Evolutionary conservation across 2,329 filamentous ascomycete genomes (phyloP).

Genomic region (Fusarium zealandicum): DNA sequence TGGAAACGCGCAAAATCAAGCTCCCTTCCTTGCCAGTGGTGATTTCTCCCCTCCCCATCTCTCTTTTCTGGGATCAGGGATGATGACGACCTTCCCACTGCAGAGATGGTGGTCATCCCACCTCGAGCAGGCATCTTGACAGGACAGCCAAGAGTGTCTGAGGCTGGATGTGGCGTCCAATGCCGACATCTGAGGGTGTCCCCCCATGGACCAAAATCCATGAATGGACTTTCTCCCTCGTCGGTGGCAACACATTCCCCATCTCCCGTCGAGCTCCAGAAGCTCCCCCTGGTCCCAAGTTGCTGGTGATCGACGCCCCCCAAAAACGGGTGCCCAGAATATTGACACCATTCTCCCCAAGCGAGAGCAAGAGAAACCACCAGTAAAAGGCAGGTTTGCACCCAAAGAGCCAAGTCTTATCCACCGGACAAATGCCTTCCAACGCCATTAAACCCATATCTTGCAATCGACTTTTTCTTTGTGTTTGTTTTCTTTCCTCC

Average conservation of each 20-base stretch:
- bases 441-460: conserved; percentile 30
- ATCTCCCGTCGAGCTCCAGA: conserved; percentile 4
- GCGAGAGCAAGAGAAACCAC: conserved; percentile 7
- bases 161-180: conserved; percentile 33
- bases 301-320: conserved; percentile 5
- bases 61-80: neutral
- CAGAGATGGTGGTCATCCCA: conserved; percentile 23
- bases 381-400: conserved; percentile 37
- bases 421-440: conserved; percentile 22
- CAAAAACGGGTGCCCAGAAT: conserved; percentile 22
- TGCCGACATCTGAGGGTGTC: conserved; percentile 19
- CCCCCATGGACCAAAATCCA: neutral
- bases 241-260: conserved; percentile 20
- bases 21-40: conserved; percentile 19
- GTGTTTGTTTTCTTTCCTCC: conserved; percentile 18
- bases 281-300: conserved; percentile 4
- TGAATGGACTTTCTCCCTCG: conserved; percentile 11
- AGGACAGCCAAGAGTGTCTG: conserved; percentile 11
- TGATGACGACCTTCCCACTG: neutral
- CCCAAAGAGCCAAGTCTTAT: conserved; percentile 38
- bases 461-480: conserved; percentile 13
- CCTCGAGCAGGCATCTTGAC: conserved; percentile 14
- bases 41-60: conserved; percentile 11
- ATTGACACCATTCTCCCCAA: conserved; percentile 10
- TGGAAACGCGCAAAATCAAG: conserved; percentile 21